phyloP scores from a whole-genome alignment of 768 basidiomycete species.

The Termitomyces sp. region DNA sequence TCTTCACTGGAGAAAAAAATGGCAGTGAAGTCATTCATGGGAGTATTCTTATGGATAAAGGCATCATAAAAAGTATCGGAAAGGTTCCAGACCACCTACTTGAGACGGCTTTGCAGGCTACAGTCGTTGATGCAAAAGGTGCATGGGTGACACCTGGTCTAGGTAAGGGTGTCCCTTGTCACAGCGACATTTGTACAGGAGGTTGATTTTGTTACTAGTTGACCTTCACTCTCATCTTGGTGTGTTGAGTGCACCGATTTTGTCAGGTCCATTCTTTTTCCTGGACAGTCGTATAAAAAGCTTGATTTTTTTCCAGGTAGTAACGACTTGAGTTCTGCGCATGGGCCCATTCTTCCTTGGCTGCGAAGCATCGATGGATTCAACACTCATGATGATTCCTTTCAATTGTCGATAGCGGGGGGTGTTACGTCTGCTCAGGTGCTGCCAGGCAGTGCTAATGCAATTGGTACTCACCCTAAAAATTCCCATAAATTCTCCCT shows the following conservation, averaged over 20 bases:
- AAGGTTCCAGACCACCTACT: constrained; percentile 38
- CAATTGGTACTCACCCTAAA: constrained; percentile 50
- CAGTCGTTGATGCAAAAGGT: constrained; percentile 56
- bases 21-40: constrained; percentile 53
- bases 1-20: constrained; percentile 59
- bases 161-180: constrained; percentile 30
- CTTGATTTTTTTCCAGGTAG: constrained; percentile 29
- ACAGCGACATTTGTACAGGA: constrained; percentile 12
- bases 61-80: constrained; percentile 58
- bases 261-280: constrained; percentile 28
- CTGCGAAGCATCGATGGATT: constrained; percentile 81
- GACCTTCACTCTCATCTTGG: constrained; percentile 84
- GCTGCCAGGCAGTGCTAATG: constrained; percentile 73
- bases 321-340: constrained; percentile 58
- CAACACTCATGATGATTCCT: constrained; percentile 81
- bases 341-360: constrained; percentile 74
- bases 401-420: constrained; percentile 73
- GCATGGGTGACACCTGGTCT: constrained; percentile 68
- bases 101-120: constrained; percentile 40
- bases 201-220: constrained; percentile 36
- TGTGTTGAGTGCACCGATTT: constrained; percentile 59
- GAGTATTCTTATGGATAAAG: constrained; percentile 66
- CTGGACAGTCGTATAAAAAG: constrained; percentile 6
- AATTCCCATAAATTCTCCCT: not conserved
- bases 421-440: constrained; percentile 86